These are phyloP conservation scores for Eucalyptus tenuipes DNA, from an alignment of 345 rosid species.

Conservation along the genomic window DNA sequence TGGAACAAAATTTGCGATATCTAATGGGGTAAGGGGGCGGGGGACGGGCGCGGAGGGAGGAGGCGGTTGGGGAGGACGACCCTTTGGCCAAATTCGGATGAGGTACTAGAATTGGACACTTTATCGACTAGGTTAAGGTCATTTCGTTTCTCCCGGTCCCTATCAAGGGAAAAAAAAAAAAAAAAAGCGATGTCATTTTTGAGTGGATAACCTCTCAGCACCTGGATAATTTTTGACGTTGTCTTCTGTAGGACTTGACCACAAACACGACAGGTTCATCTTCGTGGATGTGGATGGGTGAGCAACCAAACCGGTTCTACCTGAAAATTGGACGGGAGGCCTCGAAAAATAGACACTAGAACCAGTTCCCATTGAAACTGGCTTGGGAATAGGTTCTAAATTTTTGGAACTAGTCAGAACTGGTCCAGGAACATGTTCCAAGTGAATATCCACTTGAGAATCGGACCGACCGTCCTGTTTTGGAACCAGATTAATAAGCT, in stretches of 20 bases:
- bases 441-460: too few relatives aligned
- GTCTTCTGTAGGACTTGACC: background rate
- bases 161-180: background rate
- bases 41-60: too few relatives aligned
- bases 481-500: too few relatives aligned
- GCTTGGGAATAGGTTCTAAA: too few relatives aligned
- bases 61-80: too few relatives aligned
- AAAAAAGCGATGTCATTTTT: background rate
- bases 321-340: fast-evolving
- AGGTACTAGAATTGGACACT: background rate
- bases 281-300: background rate
- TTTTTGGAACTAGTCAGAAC: too few relatives aligned
- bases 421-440: fast-evolving
- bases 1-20: too few relatives aligned
- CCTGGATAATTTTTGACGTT: background rate
- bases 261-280: background rate
- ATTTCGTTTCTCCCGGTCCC: background rate
- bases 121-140: background rate
- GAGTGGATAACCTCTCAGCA: background rate
- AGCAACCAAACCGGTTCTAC: too few relatives aligned
- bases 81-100: background rate
- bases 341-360: too few relatives aligned
- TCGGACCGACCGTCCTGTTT: fast-evolving
- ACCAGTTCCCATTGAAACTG: too few relatives aligned
- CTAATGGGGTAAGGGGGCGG: too few relatives aligned